A percentile compares a stretch with the other conserved stretches of the same genome.
Conservation (phyloP, 2,329 filamentous ascomycete species). For the Pleomassaria siparia region DNA sequence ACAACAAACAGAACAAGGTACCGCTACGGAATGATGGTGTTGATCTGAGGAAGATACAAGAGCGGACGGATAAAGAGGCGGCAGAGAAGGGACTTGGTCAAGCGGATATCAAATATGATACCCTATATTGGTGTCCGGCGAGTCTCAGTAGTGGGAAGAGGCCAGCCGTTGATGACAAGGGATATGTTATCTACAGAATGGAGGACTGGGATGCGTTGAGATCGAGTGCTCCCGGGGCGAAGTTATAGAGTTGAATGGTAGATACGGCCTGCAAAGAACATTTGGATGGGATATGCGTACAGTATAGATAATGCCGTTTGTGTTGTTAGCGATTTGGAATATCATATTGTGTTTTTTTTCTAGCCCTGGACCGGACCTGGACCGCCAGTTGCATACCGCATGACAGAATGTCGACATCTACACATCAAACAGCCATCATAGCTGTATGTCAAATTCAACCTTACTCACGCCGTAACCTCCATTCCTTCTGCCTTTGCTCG, state of each 20-base stretch:
- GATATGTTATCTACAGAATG: conserved; percentile 61
- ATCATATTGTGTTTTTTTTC: neutral
- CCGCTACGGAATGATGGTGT: conserved; percentile 68
- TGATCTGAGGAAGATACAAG: conserved; percentile 54
- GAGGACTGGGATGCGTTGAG: conserved; percentile 60
- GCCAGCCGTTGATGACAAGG: conserved; percentile 40
- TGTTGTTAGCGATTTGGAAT: neutral
- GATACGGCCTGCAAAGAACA: too few relatives aligned
- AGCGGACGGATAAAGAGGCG: conserved; percentile 39
- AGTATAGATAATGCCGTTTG: conserved; percentile 1
- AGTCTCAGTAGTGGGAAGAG: conserved; percentile 36
- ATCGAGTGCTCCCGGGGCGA: conserved; percentile 42
- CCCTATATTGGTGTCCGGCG: conserved; percentile 54
- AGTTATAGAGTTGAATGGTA: conserved; percentile 40
- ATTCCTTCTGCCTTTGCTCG: too few relatives aligned
- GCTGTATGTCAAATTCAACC: too few relatives aligned
- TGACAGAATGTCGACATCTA: too few relatives aligned
- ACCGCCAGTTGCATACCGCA: too few relatives aligned
- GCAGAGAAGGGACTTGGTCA: conserved; percentile 41
- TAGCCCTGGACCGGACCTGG: neutral
- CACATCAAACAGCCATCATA: too few relatives aligned
- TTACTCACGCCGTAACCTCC: too few relatives aligned
- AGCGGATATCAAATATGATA: conserved; percentile 42
- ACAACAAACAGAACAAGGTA: conserved; percentile 80
- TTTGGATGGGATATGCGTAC: neutral